Base-by-base conservation (phyloP, 208 protist genomes). In the Trichomonas gallinae region DNA sequence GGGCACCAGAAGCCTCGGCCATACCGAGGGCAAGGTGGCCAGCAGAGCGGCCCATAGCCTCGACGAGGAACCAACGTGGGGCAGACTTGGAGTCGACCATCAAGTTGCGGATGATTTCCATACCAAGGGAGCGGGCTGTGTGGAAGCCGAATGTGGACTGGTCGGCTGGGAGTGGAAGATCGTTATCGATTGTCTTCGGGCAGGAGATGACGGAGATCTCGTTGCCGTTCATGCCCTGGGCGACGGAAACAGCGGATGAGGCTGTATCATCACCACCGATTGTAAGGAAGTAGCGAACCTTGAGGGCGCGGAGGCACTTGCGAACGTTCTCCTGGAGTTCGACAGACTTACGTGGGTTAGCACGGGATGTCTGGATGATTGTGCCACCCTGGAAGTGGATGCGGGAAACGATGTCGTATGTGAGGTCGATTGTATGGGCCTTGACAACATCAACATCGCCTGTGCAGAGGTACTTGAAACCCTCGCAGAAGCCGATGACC, bases 11-110 rank as follows among this genome's bases (percentile, higher is more conserved):
- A 51, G 96, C 88, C 34, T 96, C 83, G 42, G 88, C 96, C 63
- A 97, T 97, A 46, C 96, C 96, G 0, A 97, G 31, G 45, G 96
- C 51, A 38, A 97, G 91, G 91, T 97, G 96, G 11, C 87, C 87
- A 96, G 87, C 40, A 51, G 44, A 38, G 26, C 87, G 46, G 31
- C 87, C 87, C 34, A 96, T 34, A 96, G 26, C 40, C 31, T 46
- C 46, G 42, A 96, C 46, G 58, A 96, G 40, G 38, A 63, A 96
- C 87, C 87, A 96, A 38, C 87, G 34, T 63, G 40, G 40, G 21
- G 46, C 46, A 58, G 87, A 46, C 42, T 96, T 96, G 26, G 87
- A 46, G 42, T 96, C 87, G 23, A 63, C 44, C 46, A 58, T 63
- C 13, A 58, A 38, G 38, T 96, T 96, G 26, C 26, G 46, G 26